These are phyloP conservation scores for Graphium sp. DNA, from an alignment of 2,329 filamentous ascomycete species.

Conservation along the genomic window DNA sequence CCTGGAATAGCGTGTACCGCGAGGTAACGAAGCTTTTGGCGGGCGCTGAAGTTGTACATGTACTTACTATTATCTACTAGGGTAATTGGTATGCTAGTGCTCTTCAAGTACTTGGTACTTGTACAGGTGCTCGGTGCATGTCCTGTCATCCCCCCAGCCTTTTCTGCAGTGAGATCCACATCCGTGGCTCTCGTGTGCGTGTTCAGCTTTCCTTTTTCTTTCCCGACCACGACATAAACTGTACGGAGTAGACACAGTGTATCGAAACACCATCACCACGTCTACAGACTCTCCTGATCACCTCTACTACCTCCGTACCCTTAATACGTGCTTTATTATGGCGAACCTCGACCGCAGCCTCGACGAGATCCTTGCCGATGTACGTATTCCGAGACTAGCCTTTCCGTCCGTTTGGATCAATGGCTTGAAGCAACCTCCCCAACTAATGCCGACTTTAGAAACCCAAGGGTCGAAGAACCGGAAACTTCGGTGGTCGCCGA, in stretches of 20 bases:
- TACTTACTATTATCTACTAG: no score
- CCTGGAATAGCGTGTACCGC: no score
- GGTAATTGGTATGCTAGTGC: no score
- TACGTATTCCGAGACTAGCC: slow-evolving; percentile 9
- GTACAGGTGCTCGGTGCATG: no score
- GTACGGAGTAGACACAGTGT: neutral
- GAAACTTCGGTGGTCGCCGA: slow-evolving; percentile 14
- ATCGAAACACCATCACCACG: neutral
- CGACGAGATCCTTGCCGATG: slow-evolving; percentile 39
- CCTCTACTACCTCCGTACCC: neutral
- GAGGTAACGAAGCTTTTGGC: no score
- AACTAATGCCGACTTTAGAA: slow-evolving; percentile 4
- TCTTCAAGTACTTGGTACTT: no score
- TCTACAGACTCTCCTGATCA: neutral
- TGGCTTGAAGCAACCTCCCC: neutral
- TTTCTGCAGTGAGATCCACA: neutral
- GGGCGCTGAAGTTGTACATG: no score
- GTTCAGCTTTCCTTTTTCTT: slow-evolving; percentile 4
- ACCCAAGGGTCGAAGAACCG: slow-evolving; percentile 13
- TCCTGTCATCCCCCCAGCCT: neutral
- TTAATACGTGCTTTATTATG: slow-evolving; percentile 11
- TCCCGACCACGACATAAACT: neutral
- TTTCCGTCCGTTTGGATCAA: slow-evolving; percentile 5
- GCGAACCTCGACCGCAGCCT: slow-evolving; percentile 34
- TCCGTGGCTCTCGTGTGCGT: slow-evolving; percentile 1